These are phyloP conservation scores for Ajuga chamaepitys DNA, from an alignment of 257 asterid genomes.

Conservation along the genomic window DNA sequence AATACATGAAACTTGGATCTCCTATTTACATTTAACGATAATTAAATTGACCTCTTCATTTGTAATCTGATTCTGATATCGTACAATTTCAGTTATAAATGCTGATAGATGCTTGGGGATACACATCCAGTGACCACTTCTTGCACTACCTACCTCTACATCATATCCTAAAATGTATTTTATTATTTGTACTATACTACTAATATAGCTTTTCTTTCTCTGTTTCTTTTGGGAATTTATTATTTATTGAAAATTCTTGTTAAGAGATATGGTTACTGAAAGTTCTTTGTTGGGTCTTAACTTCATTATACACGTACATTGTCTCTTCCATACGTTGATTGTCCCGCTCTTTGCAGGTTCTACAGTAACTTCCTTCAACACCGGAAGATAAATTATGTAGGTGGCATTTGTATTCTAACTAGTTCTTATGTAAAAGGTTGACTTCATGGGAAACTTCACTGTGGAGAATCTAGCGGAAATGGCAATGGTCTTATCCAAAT, in stretches of 20 bases:
- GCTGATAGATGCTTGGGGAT: conserved; percentile 78
- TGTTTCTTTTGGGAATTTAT: background rate
- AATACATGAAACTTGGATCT: background rate
- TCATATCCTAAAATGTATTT: conserved; percentile 63
- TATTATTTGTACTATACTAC: background rate
- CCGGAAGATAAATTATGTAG: background rate
- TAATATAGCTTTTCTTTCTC: background rate
- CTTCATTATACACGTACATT: conserved; percentile 75
- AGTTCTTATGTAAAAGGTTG: conserved; percentile 47
- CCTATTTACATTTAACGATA: background rate
- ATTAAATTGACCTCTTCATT: background rate
- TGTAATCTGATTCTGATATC: background rate
- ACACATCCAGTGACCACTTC: conserved; percentile 55
- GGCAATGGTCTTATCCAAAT: conserved; percentile 80
- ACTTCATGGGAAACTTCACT: conserved; percentile 88
- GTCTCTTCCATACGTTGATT: conserved; percentile 76
- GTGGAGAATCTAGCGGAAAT: conserved; percentile 96
- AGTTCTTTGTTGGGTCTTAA: conserved; percentile 41
- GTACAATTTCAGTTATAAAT: conserved; percentile 50
- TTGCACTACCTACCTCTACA: conserved; percentile 86
- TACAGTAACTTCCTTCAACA: conserved; percentile 38
- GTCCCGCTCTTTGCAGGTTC: conserved; percentile 91
- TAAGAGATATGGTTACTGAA: background rate
- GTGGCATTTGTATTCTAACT: conserved; percentile 9
- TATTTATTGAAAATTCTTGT: background rate